These are phyloP conservation scores for Penicillium sp. DNA, from an alignment of 2,329 filamentous ascomycete species.

Conservation along the genomic window DNA sequence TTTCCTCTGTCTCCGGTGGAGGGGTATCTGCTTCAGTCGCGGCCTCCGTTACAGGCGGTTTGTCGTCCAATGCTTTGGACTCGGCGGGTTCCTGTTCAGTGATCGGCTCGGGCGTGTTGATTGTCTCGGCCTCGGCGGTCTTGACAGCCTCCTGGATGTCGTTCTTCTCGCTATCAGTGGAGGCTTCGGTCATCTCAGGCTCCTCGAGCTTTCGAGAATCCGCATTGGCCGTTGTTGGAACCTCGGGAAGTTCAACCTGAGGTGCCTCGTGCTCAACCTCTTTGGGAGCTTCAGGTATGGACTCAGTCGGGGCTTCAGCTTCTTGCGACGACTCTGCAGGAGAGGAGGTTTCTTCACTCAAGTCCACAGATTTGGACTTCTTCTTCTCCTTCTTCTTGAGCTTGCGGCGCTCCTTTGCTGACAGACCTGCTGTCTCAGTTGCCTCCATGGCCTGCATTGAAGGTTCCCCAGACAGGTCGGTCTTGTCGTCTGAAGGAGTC, in stretches of 20 bases:
- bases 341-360: conserved; percentile 13
- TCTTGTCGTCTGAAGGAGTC: conserved; percentile 4
- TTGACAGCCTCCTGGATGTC: conserved; percentile 9
- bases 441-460: conserved; percentile 4
- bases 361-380: conserved; percentile 26
- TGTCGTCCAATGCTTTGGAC: conserved; percentile 11
- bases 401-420: conserved; percentile 25
- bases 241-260: neutral
- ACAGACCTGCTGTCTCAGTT: conserved; percentile 12
- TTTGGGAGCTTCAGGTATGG: conserved; percentile 4
- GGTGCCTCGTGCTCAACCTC: neutral
- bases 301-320: conserved; percentile 5
- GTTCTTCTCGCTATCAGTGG: conserved; percentile 16
- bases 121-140: conserved; percentile 15
- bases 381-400: conserved; percentile 29
- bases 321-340: conserved; percentile 8
- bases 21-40: conserved; percentile 5
- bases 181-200: conserved; percentile 12
- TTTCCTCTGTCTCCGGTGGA: conserved; percentile 1
- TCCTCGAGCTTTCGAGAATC: neutral
- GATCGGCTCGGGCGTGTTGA: conserved; percentile 4
- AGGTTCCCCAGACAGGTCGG: conserved; percentile 1
- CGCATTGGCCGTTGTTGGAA: neutral
- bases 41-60: conserved; percentile 1
- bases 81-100: conserved; percentile 21